Conservation (phyloP, 106 monocot genomes). For the Dendrobium officinale region DNA sequence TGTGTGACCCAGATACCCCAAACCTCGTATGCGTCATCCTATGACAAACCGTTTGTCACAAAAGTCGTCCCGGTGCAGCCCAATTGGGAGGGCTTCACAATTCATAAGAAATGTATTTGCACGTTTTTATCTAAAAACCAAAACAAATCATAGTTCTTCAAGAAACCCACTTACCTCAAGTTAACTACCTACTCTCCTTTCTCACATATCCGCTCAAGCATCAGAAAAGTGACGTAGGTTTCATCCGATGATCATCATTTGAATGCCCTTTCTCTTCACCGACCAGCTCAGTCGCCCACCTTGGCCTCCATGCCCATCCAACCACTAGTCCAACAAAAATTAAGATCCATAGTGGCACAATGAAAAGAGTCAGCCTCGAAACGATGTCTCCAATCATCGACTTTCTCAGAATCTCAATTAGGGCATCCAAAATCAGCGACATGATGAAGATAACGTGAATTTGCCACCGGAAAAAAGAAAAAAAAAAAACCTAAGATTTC, state of each 20-base stretch:
- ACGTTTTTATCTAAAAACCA: background rate
- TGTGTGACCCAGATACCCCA: too few species aligned
- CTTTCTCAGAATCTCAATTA: constrained; percentile 34
- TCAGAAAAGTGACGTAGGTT: background rate
- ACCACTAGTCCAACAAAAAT: constrained; percentile 53
- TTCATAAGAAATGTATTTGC: background rate
- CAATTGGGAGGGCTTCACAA: constrained; percentile 14
- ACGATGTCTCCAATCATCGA: constrained; percentile 31
- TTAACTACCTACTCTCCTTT: background rate
- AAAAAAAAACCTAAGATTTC: background rate
- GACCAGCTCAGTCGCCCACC: constrained; percentile 45
- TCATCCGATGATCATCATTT: constrained; percentile 1
- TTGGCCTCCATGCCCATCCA: constrained; percentile 74
- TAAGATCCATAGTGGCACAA: constrained; percentile 52
- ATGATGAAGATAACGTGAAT: constrained; percentile 13
- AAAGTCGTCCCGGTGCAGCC: background rate
- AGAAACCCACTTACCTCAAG: constrained; percentile 9
- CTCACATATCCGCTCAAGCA: background rate
- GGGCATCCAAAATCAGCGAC: constrained; percentile 39
- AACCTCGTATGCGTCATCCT: too few species aligned
- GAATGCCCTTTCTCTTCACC: constrained; percentile 7
- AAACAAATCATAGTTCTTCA: background rate
- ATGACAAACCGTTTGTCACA: too few species aligned
- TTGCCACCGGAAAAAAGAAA: background rate
- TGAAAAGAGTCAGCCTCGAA: constrained; percentile 46